Percentiles rank a stretch among this genome's conserved stretches.
These are phyloP conservation scores for Tubosaeta sp. DNA, from an alignment of 768 basidiomycete species.

Conservation along the genomic window DNA sequence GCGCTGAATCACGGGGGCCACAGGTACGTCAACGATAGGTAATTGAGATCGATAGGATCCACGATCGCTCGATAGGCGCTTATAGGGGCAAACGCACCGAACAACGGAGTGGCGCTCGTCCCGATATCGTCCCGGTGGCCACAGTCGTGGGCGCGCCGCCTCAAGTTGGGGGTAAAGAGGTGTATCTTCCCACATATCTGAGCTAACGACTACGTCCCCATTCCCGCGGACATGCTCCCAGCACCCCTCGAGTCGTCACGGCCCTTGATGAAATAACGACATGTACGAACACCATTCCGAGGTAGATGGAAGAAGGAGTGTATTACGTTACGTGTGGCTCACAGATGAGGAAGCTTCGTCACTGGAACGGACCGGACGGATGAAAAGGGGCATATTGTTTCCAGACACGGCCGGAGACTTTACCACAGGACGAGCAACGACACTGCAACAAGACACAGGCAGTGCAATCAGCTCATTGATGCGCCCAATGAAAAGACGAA, in stretches of 20 bases:
- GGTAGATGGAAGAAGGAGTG: not conserved
- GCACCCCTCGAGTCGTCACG: slow-evolving; percentile 8
- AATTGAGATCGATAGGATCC: slow-evolving; percentile 15
- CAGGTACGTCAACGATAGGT: slow-evolving; percentile 3
- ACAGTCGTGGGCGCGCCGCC: slow-evolving; percentile 1
- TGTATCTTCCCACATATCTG: slow-evolving; percentile 20
- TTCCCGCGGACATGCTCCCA: slow-evolving; percentile 21
- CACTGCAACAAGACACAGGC: slow-evolving; percentile 28
- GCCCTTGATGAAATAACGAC: slow-evolving; percentile 17
- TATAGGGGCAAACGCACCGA: slow-evolving; percentile 11
- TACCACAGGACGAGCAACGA: slow-evolving; percentile 55
- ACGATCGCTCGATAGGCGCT: slow-evolving; percentile 3
- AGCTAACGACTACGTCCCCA: slow-evolving; percentile 19
- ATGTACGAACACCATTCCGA: slow-evolving; percentile 9
- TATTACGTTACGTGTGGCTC: slow-evolving; percentile 18
- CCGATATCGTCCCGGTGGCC: not conserved
- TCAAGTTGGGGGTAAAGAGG: not conserved
- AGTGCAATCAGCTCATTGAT: slow-evolving; percentile 16
- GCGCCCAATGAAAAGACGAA: slow-evolving; percentile 7
- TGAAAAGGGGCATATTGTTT: slow-evolving; percentile 58
- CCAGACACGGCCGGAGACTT: slow-evolving; percentile 50
- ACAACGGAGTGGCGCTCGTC: not conserved
- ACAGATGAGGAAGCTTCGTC: slow-evolving; percentile 6
- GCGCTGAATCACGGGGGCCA: not conserved
- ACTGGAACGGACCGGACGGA: slow-evolving; percentile 31